Evolutionary conservation across 805 yeast species (phyloP).

Genomic region (Spathaspora girioi): DNA sequence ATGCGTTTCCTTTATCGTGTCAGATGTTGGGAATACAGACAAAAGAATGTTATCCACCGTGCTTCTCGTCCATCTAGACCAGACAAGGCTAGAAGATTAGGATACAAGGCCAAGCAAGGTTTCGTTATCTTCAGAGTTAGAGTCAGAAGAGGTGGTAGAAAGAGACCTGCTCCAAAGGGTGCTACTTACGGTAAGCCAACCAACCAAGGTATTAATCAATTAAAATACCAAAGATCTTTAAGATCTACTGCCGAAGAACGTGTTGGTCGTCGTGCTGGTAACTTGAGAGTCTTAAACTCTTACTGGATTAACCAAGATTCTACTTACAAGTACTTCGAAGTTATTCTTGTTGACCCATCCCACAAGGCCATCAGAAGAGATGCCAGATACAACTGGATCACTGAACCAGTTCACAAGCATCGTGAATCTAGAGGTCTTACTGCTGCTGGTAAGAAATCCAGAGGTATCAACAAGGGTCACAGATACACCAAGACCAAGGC

Average conservation of each 20-base stretch:
- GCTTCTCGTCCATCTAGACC: constrained; percentile 99
- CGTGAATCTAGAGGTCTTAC: constrained; percentile 99
- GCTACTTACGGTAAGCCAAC: constrained; percentile 99
- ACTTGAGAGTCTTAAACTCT: constrained; percentile 98
- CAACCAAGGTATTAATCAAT: constrained; percentile 99
- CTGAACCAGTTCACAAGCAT: constrained; percentile 99
- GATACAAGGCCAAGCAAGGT: constrained; percentile 99
- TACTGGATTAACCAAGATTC: constrained; percentile 99
- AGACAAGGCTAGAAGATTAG: constrained; percentile 99
- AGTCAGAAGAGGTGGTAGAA: constrained; percentile 99
- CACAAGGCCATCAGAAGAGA: constrained; percentile 99
- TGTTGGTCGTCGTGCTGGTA: constrained; percentile 97
- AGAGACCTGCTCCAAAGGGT: constrained; percentile 99
- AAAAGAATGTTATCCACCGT: constrained; percentile 97
- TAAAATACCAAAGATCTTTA: constrained; percentile 98
- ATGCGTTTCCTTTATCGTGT: constrained; percentile 98
- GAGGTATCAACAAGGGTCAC: constrained; percentile 99
- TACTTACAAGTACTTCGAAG: constrained; percentile 98
- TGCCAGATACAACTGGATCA: constrained; percentile 99
- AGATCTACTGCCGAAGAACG: constrained; percentile 99
- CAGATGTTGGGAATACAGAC: constrained; percentile 99
- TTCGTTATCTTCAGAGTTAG: constrained; percentile 97
- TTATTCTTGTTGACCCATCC: constrained; percentile 93
- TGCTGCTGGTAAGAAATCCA: constrained; percentile 95
- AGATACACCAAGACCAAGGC: constrained; percentile 95